These are phyloP conservation scores for Ophiognomonia clavigignenti-juglandacearum DNA, from an alignment of 2,329 filamentous ascomycete species.

Conservation along the genomic window DNA sequence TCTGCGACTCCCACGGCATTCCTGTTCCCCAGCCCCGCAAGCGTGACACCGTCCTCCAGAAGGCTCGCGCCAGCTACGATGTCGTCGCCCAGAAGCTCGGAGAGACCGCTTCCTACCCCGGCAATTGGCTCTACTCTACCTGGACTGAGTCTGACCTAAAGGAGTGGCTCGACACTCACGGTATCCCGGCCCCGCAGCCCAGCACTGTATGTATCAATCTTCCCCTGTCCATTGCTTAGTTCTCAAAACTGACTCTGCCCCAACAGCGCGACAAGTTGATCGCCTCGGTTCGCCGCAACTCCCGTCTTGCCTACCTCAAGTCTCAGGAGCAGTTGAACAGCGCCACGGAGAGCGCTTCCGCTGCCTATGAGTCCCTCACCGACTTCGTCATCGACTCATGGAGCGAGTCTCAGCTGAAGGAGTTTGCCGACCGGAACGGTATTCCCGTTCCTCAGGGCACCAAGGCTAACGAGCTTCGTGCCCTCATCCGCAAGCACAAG, in stretches of 20 bases:
- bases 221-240: rapidly evolving
- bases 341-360: conserved; percentile 60
- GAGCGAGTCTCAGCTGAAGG: conserved; percentile 85
- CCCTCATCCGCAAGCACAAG: conserved; percentile 83
- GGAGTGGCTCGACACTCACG: conserved; percentile 85
- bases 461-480: conserved; percentile 82
- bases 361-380: conserved; percentile 69
- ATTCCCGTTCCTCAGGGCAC: conserved; percentile 86
- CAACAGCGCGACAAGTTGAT: conserved; percentile 75
- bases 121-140: conserved; percentile 81
- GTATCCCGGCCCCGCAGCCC: conserved; percentile 81
- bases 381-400: conserved; percentile 85
- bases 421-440: conserved; percentile 86
- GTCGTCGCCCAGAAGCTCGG: conserved; percentile 66
- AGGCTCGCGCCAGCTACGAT: conserved; percentile 78
- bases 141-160: conserved; percentile 96
- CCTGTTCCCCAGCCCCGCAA: conserved; percentile 83
- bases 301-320: conserved; percentile 70
- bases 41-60: conserved; percentile 74
- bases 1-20: conserved; percentile 83
- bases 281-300: conserved; percentile 84
- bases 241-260: conserved; percentile 16
- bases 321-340: conserved; percentile 56
- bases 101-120: conserved; percentile 80
- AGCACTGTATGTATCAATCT: conserved; percentile 50